Evolutionary conservation across 2,329 filamentous ascomycete genomes (phyloP), one percentile per base, ranked within the genome.

Genomic region (Colletotrichum sp.): DNA sequence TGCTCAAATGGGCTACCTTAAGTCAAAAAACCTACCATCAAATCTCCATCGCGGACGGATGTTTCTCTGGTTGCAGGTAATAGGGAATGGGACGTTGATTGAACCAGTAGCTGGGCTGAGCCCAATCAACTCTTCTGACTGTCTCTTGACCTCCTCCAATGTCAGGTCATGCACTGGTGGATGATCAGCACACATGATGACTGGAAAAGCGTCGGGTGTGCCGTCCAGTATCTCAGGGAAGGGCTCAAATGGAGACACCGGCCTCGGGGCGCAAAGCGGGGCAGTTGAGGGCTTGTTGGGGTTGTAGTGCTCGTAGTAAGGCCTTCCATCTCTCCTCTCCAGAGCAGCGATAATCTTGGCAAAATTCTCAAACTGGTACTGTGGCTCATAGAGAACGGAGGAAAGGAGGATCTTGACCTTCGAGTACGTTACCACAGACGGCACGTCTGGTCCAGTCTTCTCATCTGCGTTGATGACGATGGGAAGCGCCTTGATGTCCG

Each of bases 391-490:
- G 30, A 90, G 79, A 4, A 83, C 80, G 3, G 82, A 81, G 7
- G 85, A 84, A 18, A 88, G 84, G 10, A 89, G 81, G 9, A 81
- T 80, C 78, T 87, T 86, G 43, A 90, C 77, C 65, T 85, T 84
- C 43, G 85, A 87, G 82, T 89, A 89, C 3, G 88, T 90, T 67
- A 91, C 80, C n/a, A 90, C 78, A 72, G 86, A 82, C 0, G 89
- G 88, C 32, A 89, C 81, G 24, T 84, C 84, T 0, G 86, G 84
- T 0, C 84, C 85, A 0, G 69, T 76, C 28, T 62, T 63, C 38
- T 72, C 78, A 73, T 78, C 76, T 1, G 82, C 78, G 0, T 84
- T 80, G 13, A 89, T 77, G n/a, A 88, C 78, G 58, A 90, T 82
- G 3, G 89, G 89, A 2, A 83, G 79, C 14, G 79, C 79, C 55